Conservation (phyloP, 305 asterid species). For the Fraxinus baroniana region DNA sequence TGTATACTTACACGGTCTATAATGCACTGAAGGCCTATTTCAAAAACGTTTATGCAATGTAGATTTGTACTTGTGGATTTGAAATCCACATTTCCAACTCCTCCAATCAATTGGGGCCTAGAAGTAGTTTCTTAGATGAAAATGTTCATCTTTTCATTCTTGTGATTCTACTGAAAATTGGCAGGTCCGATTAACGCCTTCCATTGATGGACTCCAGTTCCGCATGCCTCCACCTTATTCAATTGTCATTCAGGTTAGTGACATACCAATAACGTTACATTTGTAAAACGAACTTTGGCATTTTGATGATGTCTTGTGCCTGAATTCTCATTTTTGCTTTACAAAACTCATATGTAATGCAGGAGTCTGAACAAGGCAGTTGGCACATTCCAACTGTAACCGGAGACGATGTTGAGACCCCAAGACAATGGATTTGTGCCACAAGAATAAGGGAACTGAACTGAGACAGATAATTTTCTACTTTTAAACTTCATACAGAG, state of each 20-base stretch:
- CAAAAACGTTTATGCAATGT: neutral
- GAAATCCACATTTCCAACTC: neutral
- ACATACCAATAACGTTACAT: neutral
- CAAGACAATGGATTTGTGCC: slow-evolving; percentile 84
- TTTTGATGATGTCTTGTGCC: neutral
- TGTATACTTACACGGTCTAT: neutral
- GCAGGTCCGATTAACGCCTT: slow-evolving; percentile 64
- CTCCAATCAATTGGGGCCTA: neutral
- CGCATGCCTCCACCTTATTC: slow-evolving; percentile 97
- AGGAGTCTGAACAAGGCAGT: slow-evolving; percentile 85
- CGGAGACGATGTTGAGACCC: slow-evolving; percentile 80
- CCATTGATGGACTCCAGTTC: slow-evolving; percentile 46
- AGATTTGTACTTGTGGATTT: neutral
- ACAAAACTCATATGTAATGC: slow-evolving; percentile 14
- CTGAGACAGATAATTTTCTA: neutral
- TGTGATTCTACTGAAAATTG: slow-evolving; percentile 21
- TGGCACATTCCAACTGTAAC: slow-evolving; percentile 85
- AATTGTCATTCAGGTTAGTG: slow-evolving; percentile 68
- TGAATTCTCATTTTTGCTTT: slow-evolving; percentile 10
- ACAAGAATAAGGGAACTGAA: slow-evolving; percentile 39
- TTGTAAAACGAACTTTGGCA: neutral
- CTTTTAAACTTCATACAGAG: neutral
- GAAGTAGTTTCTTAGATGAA: neutral
- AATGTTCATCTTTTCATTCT: neutral
- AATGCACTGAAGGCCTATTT: neutral